Evolutionary conservation across 352 stramenopile genomes (phyloP), one percentile per base, ranked within the genome.

Genomic region (Phytophthora sojae): DNA sequence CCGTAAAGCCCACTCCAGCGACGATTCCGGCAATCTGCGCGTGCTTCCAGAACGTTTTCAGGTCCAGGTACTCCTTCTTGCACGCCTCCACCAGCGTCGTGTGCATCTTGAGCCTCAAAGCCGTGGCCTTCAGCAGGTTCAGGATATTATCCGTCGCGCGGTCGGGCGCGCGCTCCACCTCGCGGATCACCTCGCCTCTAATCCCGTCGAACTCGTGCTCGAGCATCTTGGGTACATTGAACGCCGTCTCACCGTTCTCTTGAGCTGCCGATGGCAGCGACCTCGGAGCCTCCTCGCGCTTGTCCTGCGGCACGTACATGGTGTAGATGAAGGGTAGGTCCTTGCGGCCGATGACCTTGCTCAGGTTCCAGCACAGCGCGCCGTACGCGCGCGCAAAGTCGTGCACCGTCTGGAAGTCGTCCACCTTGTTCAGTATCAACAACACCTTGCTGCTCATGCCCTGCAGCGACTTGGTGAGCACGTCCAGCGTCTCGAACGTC

Each of bases 271-370:
- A 44, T 17, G 56, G 44, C 60, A 64, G 57, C 44, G 63, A 61
- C 23, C 55, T 76, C 17, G 42, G 59, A 17, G 63, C 15, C 2
- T 65, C 25, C 4, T 75, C 73, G 12, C 77, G 76, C 62, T 91
- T 75, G 44, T 91, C 83, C 37, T 86, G 80, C 0, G 89, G 89
- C 6, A 96, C 89, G 67, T 96, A 94, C 89, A 96, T 96, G 8
- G 89, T 94, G 71, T 95, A 96, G 59, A 96, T 95, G 68, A 94
- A 95, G 23, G 89, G 89, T 70, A 96, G 51, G 42, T 96, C 89
- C 64, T 96, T 96, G 29, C 89, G 81, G 30, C 86, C 88, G 44
- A 94, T 96, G 58, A 96, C 86, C 50, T 95, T 94, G 67, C 89
- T 96, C 44, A 96, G 71, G 67, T 96, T 96, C 89, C 89, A 96